Base-by-base conservation (phyloP, 257 asterid genomes). In the Euphrasia confusa region DNA sequence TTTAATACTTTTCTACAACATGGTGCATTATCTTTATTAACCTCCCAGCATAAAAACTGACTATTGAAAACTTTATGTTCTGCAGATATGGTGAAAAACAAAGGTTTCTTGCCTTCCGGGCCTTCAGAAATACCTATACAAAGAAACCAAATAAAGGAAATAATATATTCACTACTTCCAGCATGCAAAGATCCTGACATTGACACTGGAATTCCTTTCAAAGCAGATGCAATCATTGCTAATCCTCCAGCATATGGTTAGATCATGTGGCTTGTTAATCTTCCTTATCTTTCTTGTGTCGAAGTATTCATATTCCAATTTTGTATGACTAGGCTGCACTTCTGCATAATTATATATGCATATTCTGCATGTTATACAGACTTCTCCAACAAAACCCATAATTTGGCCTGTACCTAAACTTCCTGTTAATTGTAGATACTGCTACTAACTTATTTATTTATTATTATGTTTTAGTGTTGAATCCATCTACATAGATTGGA, bases 21-120 rank as follows among this genome's bases (percentile, higher is more conserved):
- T 61, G 67, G 48, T 17, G 14, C 47, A 9, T 49, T 28, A 54
- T 21, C 44, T 50, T 61, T 4, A 14, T 45, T 61, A 59, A 37
- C 10, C 11, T 15, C 33, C 13, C 32, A 53, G 58, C 32, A 21
- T 53, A 24, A 53, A 35, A 57, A 33, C 15, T 54, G 10, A 68
- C 35, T 26, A 18, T 15, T 70, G 61, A 44, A 30, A 59, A 32
- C 66, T 58, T 68, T 30, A 49, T 74, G 62, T 75, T 44, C 53
- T 67, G 74, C 84, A 92, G 97, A 89, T 77, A 92, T 92, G 97
- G 99, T 92, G 48, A 92, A 92, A 74, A 92, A 92, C 81, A 92
- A 92, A 79, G 99, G 99, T 13, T 89, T 92, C 74, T 80, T 92
- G 84, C 99, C 99, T 63, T 89, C 99, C 27, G 97, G 94, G 67